Conservation (phyloP, 148 eudicot genomes). For the Polygonum maritimum region DNA sequence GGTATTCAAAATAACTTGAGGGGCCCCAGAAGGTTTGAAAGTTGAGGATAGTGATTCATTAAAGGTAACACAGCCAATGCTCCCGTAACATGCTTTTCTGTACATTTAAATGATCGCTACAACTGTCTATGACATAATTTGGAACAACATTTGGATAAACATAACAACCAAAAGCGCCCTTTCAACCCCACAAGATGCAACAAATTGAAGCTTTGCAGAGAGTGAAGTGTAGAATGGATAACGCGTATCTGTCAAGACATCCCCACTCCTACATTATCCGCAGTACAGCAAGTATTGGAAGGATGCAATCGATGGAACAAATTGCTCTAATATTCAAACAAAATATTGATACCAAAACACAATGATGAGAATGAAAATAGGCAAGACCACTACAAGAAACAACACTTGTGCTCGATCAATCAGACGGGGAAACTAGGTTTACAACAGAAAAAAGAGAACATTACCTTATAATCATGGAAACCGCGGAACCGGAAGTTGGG, state of each 20-base stretch:
- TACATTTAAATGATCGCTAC: neutral
- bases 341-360: neutral
- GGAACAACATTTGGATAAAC: neutral
- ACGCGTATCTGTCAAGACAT: neutral
- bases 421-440: neutral
- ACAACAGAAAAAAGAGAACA: neutral
- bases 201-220: neutral
- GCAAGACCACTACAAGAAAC: neutral
- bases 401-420: neutral
- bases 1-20: neutral
- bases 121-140: neutral
- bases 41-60: neutral
- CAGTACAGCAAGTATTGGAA: neutral
- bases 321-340: neutral
- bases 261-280: neutral
- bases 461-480: slow-evolving; percentile 60
- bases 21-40: neutral
- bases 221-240: neutral
- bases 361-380: neutral
- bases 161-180: neutral
- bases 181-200: neutral
- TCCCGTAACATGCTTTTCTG: neutral
- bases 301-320: neutral
- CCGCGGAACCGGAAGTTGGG: slow-evolving; percentile 49
- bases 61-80: neutral